Base-by-base conservation (phyloP, 2,329 filamentous ascomycete species). In the Penicillium nordicum region DNA sequence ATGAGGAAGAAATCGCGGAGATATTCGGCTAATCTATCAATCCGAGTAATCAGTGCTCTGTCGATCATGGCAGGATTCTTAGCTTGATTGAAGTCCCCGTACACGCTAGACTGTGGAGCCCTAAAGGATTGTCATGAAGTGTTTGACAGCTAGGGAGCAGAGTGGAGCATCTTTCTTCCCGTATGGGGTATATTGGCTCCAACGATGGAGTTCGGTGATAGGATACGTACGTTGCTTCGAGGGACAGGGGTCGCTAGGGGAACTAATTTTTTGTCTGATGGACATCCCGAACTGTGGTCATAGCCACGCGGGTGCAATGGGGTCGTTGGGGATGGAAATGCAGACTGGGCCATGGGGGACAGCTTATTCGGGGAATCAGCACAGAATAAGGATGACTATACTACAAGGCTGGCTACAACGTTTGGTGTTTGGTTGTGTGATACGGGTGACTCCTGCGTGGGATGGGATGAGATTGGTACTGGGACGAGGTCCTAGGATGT, bases 41-140 rank as follows among this genome's bases (percentile, higher is more conserved):
- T 11, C 36, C 14, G 40, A 50, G 40, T 30, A 27, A 23, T 21
- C 21, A 21, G 30, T 27, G 23, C 11, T 27, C 14, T 42, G 53
- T n/a, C 53, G 53, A 55, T 55, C 41, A 34, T 16, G 34, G 41
- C 41, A 44, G 30, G 30, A 51, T 32, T 10, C 21, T 34, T 47
- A 5, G 21, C 21, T 30, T 25, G 30, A 32, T 40, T 40, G 29
- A n/a, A 45, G 32, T 34, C 41, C 21, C 53, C 21, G 25, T 21
- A 41, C 27, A 51, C 41, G 23, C 47, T 55, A 55, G 48, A 12
- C 14, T 41, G 53, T 52, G 53, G 53, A 36, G 42, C 27, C 48
- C 2, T 8, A 10, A 40, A 9, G 25, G 41, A 34, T 46, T 55
- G 48, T 30, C 34, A 51, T 46, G 48, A 27, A 37, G 41, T 4